Conservation (phyloP, 306 rosid species). For the Myrica gale region DNA sequence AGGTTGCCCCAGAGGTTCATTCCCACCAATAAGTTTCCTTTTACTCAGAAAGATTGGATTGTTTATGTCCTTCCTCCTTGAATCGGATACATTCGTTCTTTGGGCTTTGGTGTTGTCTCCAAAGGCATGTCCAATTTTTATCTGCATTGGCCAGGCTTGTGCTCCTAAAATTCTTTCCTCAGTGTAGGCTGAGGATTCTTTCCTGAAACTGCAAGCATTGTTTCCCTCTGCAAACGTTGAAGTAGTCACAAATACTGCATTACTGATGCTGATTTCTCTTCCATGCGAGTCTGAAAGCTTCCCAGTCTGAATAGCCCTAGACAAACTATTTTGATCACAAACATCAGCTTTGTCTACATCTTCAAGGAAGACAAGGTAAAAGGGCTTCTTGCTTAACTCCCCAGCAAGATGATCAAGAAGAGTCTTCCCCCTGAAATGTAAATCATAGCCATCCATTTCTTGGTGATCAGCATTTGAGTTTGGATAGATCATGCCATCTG, state of each 20-base stretch:
- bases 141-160: slow-evolving; percentile 50
- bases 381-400: slow-evolving; percentile 66
- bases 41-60: slow-evolving; percentile 51
- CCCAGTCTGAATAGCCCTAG: slow-evolving; percentile 71
- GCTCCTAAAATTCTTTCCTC: slow-evolving; percentile 64
- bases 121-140: slow-evolving; percentile 43
- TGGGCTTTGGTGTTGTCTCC: slow-evolving; percentile 37
- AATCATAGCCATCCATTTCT: slow-evolving; percentile 48
- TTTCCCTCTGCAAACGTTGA: slow-evolving; percentile 37
- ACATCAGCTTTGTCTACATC: slow-evolving; percentile 78
- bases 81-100: slow-evolving; percentile 34
- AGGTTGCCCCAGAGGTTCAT: slow-evolving; percentile 42
- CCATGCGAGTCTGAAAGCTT: slow-evolving; percentile 75
- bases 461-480: slow-evolving; percentile 10
- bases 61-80: slow-evolving; percentile 32
- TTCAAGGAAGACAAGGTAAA: slow-evolving; percentile 75
- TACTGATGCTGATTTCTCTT: slow-evolving; percentile 71
- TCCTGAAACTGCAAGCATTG: slow-evolving; percentile 19
- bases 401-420: slow-evolving; percentile 66
- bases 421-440: slow-evolving; percentile 80
- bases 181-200: slow-evolving; percentile 43
- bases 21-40: slow-evolving; percentile 57
- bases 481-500: slow-evolving; percentile 28
- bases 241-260: slow-evolving; percentile 58
- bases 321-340: slow-evolving; percentile 56